Conservation (phyloP, 495 filamentous ascomycete genomes). For the Filosporella fistucella region DNA sequence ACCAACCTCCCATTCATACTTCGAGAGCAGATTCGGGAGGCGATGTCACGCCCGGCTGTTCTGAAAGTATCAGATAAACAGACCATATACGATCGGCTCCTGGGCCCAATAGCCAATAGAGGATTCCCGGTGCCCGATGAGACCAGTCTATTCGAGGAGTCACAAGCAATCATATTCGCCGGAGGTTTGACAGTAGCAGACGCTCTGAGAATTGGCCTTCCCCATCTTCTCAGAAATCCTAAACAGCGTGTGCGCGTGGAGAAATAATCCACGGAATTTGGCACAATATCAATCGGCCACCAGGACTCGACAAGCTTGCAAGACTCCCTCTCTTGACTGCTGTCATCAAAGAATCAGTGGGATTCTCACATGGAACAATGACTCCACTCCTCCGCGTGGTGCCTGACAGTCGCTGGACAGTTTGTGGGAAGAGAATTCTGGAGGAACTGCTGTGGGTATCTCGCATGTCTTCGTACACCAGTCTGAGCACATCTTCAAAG, state of each 20-base stretch:
- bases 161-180: conserved; percentile 33
- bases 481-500: conserved; percentile 39
- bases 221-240: conserved; percentile 27
- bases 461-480: conserved; percentile 41
- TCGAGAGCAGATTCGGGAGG: conserved; percentile 9
- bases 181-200: conserved; percentile 36
- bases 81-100: conserved; percentile 34
- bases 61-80: conserved; percentile 27
- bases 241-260: conserved; percentile 27
- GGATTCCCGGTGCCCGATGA: conserved; percentile 4
- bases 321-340: conserved; percentile 29
- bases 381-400: conserved; percentile 35
- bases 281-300: conserved; percentile 24
- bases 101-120: conserved; percentile 22
- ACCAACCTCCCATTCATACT: conserved; percentile 12
- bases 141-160: conserved; percentile 30
- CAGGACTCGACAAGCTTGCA: conserved; percentile 29
- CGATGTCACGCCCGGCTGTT: conserved; percentile 8
- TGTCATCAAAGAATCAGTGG: conserved; percentile 27
- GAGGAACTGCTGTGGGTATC: conserved; percentile 38
- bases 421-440: conserved; percentile 15
- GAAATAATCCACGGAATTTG: conserved; percentile 24
- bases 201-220: conserved; percentile 29
- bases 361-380: conserved; percentile 17
- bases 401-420: conserved; percentile 13